These are phyloP conservation scores for Clathrus columnatus DNA, from an alignment of 768 basidiomycete species.

Conservation along the genomic window DNA sequence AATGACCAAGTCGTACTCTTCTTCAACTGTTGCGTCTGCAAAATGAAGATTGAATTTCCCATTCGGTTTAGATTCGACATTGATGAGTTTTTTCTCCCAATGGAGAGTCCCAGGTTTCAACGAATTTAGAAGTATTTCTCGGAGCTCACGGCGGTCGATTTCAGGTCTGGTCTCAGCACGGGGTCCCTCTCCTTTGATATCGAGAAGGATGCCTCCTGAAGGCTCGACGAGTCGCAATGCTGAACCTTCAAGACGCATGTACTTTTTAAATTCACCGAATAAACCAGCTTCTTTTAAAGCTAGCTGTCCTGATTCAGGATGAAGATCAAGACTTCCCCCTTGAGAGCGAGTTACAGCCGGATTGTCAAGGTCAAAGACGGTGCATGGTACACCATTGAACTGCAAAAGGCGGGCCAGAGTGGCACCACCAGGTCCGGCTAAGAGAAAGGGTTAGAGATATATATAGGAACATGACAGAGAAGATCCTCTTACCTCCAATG, in stretches of 20 bases:
- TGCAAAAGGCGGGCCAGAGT: constrained; percentile 22
- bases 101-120: constrained; percentile 9
- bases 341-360: constrained; percentile 13
- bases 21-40: neutral
- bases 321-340: constrained; percentile 23
- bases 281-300: constrained; percentile 18
- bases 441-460: constrained; percentile 14
- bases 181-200: neutral
- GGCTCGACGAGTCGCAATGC: constrained; percentile 17
- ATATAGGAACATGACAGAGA: neutral
- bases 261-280: constrained; percentile 15
- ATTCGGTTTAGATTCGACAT: neutral
- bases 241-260: constrained; percentile 17
- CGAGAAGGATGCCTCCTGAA: neutral
- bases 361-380: constrained; percentile 20
- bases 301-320: constrained; percentile 18
- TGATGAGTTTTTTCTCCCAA: constrained; percentile 6
- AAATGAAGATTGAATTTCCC: neutral
- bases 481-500: neutral
- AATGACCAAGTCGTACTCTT: constrained; percentile 19
- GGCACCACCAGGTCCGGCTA: constrained; percentile 23
- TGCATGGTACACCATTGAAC: constrained; percentile 12
- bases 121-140: constrained; percentile 14
- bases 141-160: neutral
- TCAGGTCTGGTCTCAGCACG: neutral